Evolutionary conservation across 768 basidiomycete species (phyloP).

Genomic region (Vararia minispora): DNA sequence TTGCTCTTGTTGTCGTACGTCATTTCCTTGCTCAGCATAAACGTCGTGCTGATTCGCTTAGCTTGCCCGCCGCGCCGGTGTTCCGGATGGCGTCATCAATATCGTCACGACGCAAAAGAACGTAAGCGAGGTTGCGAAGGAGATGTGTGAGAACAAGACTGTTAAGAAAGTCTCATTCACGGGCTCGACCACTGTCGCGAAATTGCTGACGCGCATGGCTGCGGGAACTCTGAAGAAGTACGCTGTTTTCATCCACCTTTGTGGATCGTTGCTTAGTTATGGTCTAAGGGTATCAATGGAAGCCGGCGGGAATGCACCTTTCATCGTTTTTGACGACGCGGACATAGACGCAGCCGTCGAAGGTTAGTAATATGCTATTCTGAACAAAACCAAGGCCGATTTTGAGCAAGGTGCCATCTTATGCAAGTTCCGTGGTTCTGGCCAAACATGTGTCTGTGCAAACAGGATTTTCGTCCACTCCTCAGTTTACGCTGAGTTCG

Average conservation of each 20-base stretch:
- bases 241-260: conserved; percentile 12
- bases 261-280: background rate
- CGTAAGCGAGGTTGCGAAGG: conserved; percentile 79
- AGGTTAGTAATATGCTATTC: conserved; percentile 31
- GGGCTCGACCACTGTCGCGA: conserved; percentile 76
- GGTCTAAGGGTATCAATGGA: conserved; percentile 53
- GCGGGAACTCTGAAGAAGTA: conserved; percentile 78
- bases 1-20: conserved; percentile 81
- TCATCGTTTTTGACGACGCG: conserved; percentile 96
- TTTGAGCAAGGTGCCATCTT: conserved; percentile 43
- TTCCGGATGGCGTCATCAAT: conserved; percentile 94
- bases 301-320: conserved; percentile 90
- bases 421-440: conserved; percentile 72
- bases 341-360: conserved; percentile 87
- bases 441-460: conserved; percentile 82
- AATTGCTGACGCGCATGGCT: conserved; percentile 60
- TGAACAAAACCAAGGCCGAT: background rate
- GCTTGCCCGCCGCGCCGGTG: conserved; percentile 80
- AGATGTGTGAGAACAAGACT: conserved; percentile 81
- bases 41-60: conserved; percentile 17
- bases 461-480: conserved; percentile 93
- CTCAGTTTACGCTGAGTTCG: conserved; percentile 85
- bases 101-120: conserved; percentile 83
- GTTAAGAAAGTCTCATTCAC: conserved; percentile 92
- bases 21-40: background rate